A percentile compares a stretch with the other conserved stretches of the same genome.
Conservation (phyloP, 2,329 filamentous ascomycete species). For the Cytospora schulzeri region DNA sequence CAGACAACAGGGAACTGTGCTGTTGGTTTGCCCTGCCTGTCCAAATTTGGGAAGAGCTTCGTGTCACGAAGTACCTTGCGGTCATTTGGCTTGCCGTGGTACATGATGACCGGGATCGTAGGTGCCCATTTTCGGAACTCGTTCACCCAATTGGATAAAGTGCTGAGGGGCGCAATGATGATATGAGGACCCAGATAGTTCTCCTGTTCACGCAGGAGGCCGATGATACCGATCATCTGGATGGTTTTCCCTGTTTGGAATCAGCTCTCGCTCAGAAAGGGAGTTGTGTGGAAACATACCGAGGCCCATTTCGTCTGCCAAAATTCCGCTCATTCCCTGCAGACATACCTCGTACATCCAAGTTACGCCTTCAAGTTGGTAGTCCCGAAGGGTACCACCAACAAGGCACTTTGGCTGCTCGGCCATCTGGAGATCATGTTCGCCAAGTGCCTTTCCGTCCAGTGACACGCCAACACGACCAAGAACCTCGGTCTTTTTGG, state of each 20-base stretch:
- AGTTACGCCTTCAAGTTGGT: constrained; percentile 90
- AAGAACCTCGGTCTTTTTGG: constrained; percentile 63
- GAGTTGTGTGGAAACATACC: constrained; percentile 43
- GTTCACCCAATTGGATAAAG: constrained; percentile 92
- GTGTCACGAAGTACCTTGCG: constrained; percentile 74
- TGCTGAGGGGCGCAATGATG: constrained; percentile 87
- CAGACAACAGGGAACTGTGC: constrained; percentile 85
- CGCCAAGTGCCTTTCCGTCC: constrained; percentile 61
- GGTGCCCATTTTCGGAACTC: constrained; percentile 93
- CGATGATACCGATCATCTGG: constrained; percentile 85
- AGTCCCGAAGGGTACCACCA: constrained; percentile 88
- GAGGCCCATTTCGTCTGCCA: constrained; percentile 93
- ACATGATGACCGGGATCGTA: constrained; percentile 82
- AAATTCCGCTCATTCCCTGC: constrained; percentile 86
- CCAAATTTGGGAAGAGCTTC: constrained; percentile 69
- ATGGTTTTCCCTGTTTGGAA: constrained; percentile 73
- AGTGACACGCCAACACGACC: constrained; percentile 63
- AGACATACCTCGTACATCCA: constrained; percentile 85
- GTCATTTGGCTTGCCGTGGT: constrained; percentile 81
- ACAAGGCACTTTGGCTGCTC: constrained; percentile 79
- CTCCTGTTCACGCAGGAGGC: constrained; percentile 83
- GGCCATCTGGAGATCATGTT: constrained; percentile 75
- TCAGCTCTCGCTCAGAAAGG: constrained; percentile 17
- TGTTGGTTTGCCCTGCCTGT: constrained; percentile 56
- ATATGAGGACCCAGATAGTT: constrained; percentile 83